Base-by-base conservation (phyloP, 331 rosid species). In the Quercus lobata region DNA sequence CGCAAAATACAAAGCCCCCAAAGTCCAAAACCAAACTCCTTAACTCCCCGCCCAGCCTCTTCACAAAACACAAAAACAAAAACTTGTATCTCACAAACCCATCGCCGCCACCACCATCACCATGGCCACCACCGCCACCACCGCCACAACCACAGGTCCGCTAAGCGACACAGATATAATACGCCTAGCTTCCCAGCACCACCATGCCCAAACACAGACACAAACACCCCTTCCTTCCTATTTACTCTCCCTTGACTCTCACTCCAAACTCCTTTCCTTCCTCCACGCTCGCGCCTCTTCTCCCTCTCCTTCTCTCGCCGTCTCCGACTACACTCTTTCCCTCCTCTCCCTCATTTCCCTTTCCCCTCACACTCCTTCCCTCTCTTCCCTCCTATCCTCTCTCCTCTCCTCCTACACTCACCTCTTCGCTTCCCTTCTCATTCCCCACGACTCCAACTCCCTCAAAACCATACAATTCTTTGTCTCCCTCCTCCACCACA, bases 401-500 rank as follows among this genome's bases (percentile, higher is more conserved):
- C 84, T 85, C 61, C 83, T 85, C 56, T 71, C 32, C 56, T 79
- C 89, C 79, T 85, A 82, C 46, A 65, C 58, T 16, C 16, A 68
- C 24, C 78, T 85, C 63, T 85, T 79, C 80, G 69, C 77, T 66
- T 76, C 84, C 49, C 24, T 22, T 29, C 21, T 8, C 52, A 79
- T 85, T 73, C 82, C 84, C 34, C 89, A 75, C 71, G 89, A 85
- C 66, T 22, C 73, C 11, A 82, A 82, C 61, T 85, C 89, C 11
- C 80, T 75, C 74, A 85, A 79, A 65, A 82, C 89, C 77, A 9
- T 85, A 25, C 83, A 85, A 5, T 37, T 76, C 35, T 85, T 85
- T 79, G 21, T 25, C 6, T 76, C 82, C 22, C 82, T 82, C 15
- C 71, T 82, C 30, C 77, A 71, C 24, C 29, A 82, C 35, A 18